phyloP scores from a whole-genome alignment of 2,329 filamentous ascomycete species.

The Talaromyces atroroseus region DNA sequence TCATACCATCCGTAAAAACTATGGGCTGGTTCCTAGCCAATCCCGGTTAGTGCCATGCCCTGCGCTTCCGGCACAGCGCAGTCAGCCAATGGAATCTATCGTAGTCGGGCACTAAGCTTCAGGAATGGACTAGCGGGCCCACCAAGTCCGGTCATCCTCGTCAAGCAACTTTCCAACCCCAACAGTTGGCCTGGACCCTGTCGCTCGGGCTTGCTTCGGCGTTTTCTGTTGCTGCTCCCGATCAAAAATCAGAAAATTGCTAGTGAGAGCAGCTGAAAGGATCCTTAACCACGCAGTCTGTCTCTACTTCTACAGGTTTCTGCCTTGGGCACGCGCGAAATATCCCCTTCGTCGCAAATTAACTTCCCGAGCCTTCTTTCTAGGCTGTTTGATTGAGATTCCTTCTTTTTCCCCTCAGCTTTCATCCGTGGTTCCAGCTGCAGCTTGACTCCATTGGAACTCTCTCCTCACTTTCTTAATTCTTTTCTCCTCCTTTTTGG shows the following conservation, averaged over 20 bases:
- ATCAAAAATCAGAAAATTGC: constrained; percentile 3
- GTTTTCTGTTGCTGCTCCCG: neutral
- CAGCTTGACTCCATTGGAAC: constrained; percentile 6
- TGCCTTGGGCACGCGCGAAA: neutral
- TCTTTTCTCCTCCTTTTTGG: constrained; percentile 14
- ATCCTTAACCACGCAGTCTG: neutral
- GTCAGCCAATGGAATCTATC: neutral
- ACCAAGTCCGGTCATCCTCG: neutral
- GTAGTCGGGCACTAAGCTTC: neutral
- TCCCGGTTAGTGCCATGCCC: neutral
- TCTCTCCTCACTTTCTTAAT: constrained; percentile 14
- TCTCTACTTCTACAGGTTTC: neutral
- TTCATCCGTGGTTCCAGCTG: constrained; percentile 9
- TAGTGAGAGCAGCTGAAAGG: neutral
- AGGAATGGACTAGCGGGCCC: neutral
- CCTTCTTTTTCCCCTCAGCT: neutral
- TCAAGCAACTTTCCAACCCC: constrained; percentile 7
- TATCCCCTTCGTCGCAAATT: neutral
- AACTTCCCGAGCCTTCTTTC: constrained; percentile 6
- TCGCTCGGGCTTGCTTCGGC: constrained; percentile 5
- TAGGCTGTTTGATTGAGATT: neutral
- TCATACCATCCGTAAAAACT: neutral
- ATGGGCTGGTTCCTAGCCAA: neutral
- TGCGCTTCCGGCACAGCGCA: neutral
- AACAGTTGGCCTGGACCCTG: constrained; percentile 15